Conservation (phyloP, 2,329 filamentous ascomycete species). For the Curvularia eragrostidis region DNA sequence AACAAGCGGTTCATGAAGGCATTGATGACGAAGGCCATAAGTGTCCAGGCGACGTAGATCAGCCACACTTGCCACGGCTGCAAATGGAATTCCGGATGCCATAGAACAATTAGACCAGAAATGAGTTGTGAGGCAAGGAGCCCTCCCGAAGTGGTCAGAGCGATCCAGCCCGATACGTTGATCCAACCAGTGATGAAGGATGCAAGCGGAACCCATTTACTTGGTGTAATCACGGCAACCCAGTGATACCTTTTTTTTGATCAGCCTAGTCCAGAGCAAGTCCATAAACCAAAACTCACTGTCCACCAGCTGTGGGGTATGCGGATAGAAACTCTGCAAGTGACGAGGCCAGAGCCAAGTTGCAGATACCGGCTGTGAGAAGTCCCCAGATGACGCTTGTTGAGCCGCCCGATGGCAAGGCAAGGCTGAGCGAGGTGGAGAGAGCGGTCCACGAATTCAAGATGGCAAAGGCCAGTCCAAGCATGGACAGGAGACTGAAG, state of each 20-base stretch:
- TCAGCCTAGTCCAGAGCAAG: constrained; percentile 44
- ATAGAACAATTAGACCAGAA: constrained; percentile 68
- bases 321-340: constrained; percentile 75
- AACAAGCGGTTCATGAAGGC: constrained; percentile 68
- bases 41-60: constrained; percentile 70
- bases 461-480: constrained; percentile 68
- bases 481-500: constrained; percentile 65
- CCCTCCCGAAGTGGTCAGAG: constrained; percentile 70
- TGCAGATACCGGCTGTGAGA: constrained; percentile 65
- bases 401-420: constrained; percentile 73
- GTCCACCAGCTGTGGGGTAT: constrained; percentile 59
- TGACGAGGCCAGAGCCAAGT: constrained; percentile 71
- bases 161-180: constrained; percentile 74
- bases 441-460: constrained; percentile 69
- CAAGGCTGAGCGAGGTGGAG: constrained; percentile 64
- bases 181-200: constrained; percentile 78
- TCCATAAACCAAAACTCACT: constrained; percentile 25
- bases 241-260: constrained; percentile 64
- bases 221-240: constrained; percentile 70
- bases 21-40: constrained; percentile 68
- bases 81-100: constrained; percentile 63
- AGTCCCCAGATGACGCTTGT: constrained; percentile 76
- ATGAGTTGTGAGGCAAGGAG: constrained; percentile 72
- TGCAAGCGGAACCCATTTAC: constrained; percentile 65
- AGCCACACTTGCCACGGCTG: constrained; percentile 75